Conservation (phyloP, 768 basidiomycete genomes). For the Collybiopsis confluens region DNA sequence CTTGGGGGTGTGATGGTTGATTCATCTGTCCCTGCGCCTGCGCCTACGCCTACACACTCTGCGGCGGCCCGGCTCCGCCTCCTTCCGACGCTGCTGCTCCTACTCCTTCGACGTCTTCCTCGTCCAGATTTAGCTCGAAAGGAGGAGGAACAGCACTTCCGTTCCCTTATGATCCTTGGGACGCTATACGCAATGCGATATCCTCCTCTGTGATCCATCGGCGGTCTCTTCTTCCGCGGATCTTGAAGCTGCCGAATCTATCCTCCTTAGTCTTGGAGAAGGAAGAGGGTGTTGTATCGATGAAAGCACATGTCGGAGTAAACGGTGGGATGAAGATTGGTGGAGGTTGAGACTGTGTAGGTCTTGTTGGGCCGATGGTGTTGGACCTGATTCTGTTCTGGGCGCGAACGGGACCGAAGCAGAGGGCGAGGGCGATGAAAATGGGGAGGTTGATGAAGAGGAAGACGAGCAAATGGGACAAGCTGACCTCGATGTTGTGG, state of each 20-base stretch:
- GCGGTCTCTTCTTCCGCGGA: no score
- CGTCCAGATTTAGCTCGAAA: neutral
- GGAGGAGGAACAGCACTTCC: neutral
- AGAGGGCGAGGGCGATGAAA: neutral
- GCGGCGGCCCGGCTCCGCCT: neutral
- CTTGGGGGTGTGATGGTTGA: conserved; percentile 25
- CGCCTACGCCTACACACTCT: neutral
- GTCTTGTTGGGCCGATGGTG: conserved; percentile 15
- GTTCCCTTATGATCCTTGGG: neutral
- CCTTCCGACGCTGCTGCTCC: neutral
- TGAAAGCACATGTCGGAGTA: conserved; percentile 29
- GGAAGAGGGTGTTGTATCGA: conserved; percentile 17
- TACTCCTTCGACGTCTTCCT: neutral
- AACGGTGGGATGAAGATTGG: conserved; percentile 55
- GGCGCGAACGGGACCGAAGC: neutral
- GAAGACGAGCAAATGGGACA: no score
- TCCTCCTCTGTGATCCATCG: no score
- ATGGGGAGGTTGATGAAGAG: neutral
- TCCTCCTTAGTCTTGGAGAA: neutral
- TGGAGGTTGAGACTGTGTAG: conserved; percentile 46
- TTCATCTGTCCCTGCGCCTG: conserved; percentile 22
- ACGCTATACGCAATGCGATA: neutral
- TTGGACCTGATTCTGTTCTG: neutral
- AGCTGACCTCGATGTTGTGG: no score
- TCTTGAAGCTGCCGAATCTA: conserved; percentile 5